Conservation (phyloP, 228 moss, liverwort and hornwort species). For the Sphagnum fallax region DNA sequence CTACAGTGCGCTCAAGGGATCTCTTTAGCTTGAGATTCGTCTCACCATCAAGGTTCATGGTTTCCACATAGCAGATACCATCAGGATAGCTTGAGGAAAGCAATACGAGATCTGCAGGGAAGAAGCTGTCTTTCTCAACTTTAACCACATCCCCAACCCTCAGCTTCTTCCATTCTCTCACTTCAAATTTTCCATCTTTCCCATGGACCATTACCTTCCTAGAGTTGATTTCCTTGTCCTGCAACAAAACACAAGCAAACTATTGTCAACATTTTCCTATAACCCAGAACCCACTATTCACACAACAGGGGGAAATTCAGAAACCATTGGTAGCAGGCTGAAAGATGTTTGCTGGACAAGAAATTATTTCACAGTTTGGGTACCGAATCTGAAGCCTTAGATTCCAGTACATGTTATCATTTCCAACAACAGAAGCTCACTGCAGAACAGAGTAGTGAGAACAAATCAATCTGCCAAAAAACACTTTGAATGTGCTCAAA, state of each 20-base stretch:
- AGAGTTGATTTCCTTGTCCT: conserved; percentile 93
- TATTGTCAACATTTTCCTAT: not conserved
- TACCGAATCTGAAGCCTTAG: no score
- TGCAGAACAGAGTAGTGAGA: no score
- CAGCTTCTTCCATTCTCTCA: conserved; percentile 76
- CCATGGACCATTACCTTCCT: conserved; percentile 65
- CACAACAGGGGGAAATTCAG: not conserved
- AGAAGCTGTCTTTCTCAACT: conserved; percentile 91
- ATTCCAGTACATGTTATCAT: no score
- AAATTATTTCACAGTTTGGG: no score
- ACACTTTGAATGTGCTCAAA: no score
- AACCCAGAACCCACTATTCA: not conserved
- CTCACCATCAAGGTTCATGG: conserved; percentile 98
- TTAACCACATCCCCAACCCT: conserved; percentile 87
- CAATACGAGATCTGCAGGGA: conserved; percentile 92
- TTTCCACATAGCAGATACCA: conserved; percentile 98
- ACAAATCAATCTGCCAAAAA: no score
- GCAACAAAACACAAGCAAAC: not conserved
- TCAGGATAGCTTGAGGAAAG: conserved; percentile 91
- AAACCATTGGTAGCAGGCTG: not conserved
- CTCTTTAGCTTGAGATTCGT: conserved; percentile 89
- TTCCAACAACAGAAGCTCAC: no score
- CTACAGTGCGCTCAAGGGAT: conserved; percentile 81
- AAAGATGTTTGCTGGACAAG: not conserved
- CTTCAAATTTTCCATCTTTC: conserved; percentile 65